Evolutionary conservation across 805 yeast species (phyloP).

Genomic region (Ogataea salicorniae): DNA sequence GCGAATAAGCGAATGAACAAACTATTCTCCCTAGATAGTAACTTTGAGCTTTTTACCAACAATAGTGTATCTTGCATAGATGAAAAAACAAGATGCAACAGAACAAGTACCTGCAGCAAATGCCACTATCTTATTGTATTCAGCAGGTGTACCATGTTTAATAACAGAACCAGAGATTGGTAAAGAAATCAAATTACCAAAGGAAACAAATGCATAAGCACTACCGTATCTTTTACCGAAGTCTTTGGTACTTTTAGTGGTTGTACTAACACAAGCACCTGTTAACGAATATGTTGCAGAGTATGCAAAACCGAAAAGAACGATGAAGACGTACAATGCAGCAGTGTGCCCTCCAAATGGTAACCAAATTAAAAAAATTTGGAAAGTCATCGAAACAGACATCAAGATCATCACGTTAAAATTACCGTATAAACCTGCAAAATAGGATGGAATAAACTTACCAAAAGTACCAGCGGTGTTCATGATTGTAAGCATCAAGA

Average conservation of each 20-base stretch:
- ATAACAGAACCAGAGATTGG: constrained; percentile 45
- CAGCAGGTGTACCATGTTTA: constrained; percentile 24
- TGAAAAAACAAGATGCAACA: constrained; percentile 17
- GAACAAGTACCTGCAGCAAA: constrained; percentile 29
- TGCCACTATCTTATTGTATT: constrained; percentile 28
- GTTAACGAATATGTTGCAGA: constrained; percentile 57
- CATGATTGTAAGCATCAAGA: constrained; percentile 41
- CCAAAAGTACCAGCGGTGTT: constrained; percentile 41
- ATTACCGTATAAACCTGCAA: constrained; percentile 39
- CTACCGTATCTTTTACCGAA: constrained; percentile 70
- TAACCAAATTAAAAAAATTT: constrained; percentile 54
- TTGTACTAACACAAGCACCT: constrained; percentile 58
- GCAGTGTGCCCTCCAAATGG: constrained; percentile 47
- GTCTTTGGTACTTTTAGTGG: constrained; percentile 46
- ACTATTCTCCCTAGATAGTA: constrained; percentile 3
- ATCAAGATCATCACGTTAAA: constrained; percentile 46
- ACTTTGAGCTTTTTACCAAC: constrained; percentile 37
- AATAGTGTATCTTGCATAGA: constrained; percentile 22
- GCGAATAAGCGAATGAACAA: not conserved
- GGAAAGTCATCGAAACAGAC: constrained; percentile 42
- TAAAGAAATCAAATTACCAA: constrained; percentile 41
- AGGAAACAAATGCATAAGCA: constrained; percentile 54
- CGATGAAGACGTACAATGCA: constrained; percentile 48
- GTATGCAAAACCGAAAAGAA: constrained; percentile 46
- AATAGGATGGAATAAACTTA: constrained; percentile 29